Conservation (phyloP, 768 basidiomycete species). For the Auriscalpium microsporum region DNA sequence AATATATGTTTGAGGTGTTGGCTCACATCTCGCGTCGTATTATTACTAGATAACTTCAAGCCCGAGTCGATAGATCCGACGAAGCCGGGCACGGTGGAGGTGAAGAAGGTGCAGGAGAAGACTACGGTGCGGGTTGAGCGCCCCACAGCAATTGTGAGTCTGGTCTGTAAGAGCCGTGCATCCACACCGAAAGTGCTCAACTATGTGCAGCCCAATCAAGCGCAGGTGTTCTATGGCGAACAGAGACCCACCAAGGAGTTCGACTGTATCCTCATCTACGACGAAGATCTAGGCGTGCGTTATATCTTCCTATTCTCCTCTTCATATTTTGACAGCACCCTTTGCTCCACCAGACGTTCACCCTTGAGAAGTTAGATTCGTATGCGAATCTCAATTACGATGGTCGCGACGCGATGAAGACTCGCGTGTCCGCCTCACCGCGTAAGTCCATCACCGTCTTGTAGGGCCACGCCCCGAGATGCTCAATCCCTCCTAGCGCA, state of each 20-base stretch:
- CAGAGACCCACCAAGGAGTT: slow-evolving; percentile 56
- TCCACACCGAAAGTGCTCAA: neutral
- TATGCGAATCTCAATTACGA: slow-evolving; percentile 12
- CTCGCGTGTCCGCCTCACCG: slow-evolving; percentile 5
- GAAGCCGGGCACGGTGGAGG: slow-evolving; percentile 58
- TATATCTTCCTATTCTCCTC: neutral
- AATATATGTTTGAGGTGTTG: neutral
- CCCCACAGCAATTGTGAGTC: slow-evolving; percentile 52
- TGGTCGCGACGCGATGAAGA: neutral
- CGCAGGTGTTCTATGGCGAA: slow-evolving; percentile 45
- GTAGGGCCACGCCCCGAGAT: neutral
- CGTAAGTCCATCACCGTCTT: slow-evolving; percentile 4
- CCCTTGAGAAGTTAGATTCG: slow-evolving; percentile 15
- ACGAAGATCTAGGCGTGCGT: slow-evolving; percentile 63
- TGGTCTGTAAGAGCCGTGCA: neutral
- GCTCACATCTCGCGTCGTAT: neutral
- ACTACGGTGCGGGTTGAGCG: slow-evolving; percentile 55
- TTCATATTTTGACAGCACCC: neutral
- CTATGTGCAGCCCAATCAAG: slow-evolving; percentile 38
- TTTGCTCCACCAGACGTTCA: slow-evolving; percentile 4
- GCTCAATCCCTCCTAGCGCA: neutral
- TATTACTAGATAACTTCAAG: slow-evolving; percentile 59
- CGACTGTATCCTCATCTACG: slow-evolving; percentile 75
- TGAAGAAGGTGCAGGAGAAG: slow-evolving; percentile 44
- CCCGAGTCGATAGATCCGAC: slow-evolving; percentile 60